A percentile compares a stretch with the other conserved stretches of the same genome.
Evolutionary conservation across 306 rosid genomes (phyloP).

Genomic region (Prunus campanulata): DNA sequence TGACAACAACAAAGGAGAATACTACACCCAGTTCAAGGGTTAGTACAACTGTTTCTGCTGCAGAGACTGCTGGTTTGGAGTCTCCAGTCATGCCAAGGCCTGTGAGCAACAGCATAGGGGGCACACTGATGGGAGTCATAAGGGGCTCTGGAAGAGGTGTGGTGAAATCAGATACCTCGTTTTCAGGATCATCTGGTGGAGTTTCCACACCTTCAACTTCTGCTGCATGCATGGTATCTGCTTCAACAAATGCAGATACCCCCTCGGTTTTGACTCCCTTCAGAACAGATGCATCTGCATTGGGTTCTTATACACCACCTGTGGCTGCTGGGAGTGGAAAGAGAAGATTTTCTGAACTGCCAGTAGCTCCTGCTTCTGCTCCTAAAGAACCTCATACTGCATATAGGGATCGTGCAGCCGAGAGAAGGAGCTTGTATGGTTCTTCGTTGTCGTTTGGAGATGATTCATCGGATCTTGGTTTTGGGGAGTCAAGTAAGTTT

Average conservation of each 20-base stretch:
- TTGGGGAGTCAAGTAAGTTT: constrained; percentile 79
- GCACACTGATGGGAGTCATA: constrained; percentile 91
- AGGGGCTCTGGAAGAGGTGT: constrained; percentile 92
- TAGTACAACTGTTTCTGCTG: constrained; percentile 29
- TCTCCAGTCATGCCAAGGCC: constrained; percentile 68
- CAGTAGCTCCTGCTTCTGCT: constrained; percentile 54
- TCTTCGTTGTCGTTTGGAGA: constrained; percentile 63
- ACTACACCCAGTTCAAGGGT: constrained; percentile 39
- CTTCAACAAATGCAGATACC: constrained; percentile 38
- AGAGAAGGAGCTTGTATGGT: constrained; percentile 92
- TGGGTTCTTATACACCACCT: constrained; percentile 69
- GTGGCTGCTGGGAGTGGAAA: constrained; percentile 62
- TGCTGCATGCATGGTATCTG: constrained; percentile 36
- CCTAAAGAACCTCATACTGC: constrained; percentile 67
- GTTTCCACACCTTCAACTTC: constrained; percentile 30
- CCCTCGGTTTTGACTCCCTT: constrained; percentile 56
- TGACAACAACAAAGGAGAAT: constrained; percentile 47
- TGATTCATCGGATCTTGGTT: constrained; percentile 55
- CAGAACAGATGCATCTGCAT: constrained; percentile 79
- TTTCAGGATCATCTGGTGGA: constrained; percentile 40
- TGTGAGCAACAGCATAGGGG: constrained; percentile 81
- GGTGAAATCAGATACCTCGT: constrained; percentile 55
- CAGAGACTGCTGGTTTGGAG: constrained; percentile 48
- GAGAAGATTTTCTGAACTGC: constrained; percentile 94
- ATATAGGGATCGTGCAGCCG: constrained; percentile 97